A percentile compares a stretch with the other conserved stretches of the same genome.
Evolutionary conservation across 208 protist species (phyloP).

Genomic region (Leishmania guyanensis): DNA sequence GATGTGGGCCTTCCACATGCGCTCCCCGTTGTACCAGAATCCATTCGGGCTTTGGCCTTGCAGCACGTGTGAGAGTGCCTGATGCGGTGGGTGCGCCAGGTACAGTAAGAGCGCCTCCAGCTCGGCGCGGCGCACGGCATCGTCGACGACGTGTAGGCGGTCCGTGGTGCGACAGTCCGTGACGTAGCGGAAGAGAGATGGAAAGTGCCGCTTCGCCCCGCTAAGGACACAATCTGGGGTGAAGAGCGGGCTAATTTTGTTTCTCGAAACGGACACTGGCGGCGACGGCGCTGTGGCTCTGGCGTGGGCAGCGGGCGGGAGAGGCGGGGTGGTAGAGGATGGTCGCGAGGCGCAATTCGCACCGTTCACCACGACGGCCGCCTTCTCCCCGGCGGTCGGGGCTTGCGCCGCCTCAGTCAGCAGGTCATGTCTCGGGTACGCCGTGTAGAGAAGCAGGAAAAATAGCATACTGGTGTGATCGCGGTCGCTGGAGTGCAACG

Average conservation of each 20-base stretch:
- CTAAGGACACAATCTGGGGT: slow-evolving; percentile 17
- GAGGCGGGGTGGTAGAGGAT: not conserved
- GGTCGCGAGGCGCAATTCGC: not conserved
- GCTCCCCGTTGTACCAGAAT: slow-evolving; percentile 86
- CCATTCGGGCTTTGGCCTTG: slow-evolving; percentile 60
- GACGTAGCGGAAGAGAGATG: slow-evolving; percentile 55
- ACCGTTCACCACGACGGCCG: not conserved
- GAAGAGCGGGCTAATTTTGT: not conserved
- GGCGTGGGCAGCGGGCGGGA: not conserved
- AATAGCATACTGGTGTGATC: slow-evolving; percentile 86
- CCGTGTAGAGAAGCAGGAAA: slow-evolving; percentile 81
- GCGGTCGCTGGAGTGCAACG: slow-evolving; percentile 70
- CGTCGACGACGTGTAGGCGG: slow-evolving; percentile 77
- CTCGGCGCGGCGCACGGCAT: slow-evolving; percentile 77
- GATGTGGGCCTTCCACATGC: slow-evolving; percentile 83
- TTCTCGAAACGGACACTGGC: not conserved
- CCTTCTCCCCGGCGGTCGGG: slow-evolving; percentile 7
- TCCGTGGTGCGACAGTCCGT: slow-evolving; percentile 53
- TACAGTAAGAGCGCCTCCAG: slow-evolving; percentile 73
- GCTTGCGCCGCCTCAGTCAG: slow-evolving; percentile 10
- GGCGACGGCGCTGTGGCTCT: not conserved
- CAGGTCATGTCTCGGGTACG: slow-evolving; percentile 50
- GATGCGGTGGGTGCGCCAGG: slow-evolving; percentile 70
- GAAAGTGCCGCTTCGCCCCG: slow-evolving; percentile 35
- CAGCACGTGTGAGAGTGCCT: slow-evolving; percentile 73